These are phyloP conservation scores for Colletotrichum sp. DNA, from an alignment of 2,329 filamentous ascomycete species.

Conservation along the genomic window DNA sequence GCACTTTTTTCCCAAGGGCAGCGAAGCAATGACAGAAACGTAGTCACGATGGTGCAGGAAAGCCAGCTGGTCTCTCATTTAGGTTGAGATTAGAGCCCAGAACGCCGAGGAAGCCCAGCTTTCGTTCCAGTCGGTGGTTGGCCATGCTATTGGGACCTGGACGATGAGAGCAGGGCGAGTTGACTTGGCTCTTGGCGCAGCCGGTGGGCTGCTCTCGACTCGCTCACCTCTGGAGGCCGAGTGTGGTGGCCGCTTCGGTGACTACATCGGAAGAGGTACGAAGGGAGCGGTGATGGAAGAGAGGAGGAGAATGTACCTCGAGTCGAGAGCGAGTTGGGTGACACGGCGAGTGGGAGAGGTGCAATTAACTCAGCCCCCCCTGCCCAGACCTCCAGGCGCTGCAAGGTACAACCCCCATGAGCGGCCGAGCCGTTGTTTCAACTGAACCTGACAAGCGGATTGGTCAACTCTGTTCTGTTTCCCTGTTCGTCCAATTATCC, in stretches of 20 bases:
- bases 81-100: conserved; percentile 22
- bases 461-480: conserved; percentile 11
- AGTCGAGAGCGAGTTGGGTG: background rate
- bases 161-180: background rate
- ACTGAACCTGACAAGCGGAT: conserved; percentile 1
- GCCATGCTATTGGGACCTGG: background rate
- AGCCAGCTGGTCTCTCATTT: conserved; percentile 2
- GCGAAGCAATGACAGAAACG: background rate
- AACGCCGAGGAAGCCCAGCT: conserved; percentile 14
- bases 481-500: conserved; percentile 6
- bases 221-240: background rate
- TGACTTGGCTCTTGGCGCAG: conserved; percentile 12
- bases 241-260: background rate
- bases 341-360: background rate
- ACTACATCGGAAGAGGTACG: background rate
- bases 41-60: background rate
- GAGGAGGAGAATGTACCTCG: background rate
- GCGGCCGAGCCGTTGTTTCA: conserved; percentile 18
- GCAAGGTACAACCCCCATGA: conserved; percentile 12
- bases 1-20: background rate
- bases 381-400: background rate
- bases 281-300: background rate
- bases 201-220: background rate
- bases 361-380: background rate
- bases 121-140: conserved; percentile 16